Evolutionary conservation across 2,329 filamentous ascomycete genomes (phyloP).

Genomic region (Escovopsis weberi): DNA sequence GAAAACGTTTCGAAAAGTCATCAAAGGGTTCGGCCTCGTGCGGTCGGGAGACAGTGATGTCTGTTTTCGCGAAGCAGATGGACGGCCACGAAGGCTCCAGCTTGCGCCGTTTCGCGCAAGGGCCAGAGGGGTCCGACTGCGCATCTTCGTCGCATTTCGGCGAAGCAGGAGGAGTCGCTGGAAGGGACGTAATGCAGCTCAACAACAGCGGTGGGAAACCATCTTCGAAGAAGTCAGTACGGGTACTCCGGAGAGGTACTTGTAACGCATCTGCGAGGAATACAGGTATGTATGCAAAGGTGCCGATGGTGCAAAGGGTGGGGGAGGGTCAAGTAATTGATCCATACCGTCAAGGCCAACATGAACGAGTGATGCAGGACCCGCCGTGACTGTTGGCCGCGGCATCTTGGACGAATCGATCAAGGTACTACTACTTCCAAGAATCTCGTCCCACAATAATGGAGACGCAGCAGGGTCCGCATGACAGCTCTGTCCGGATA

Average conservation of each 20-base stretch:
- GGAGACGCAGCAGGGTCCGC: too few relatives aligned
- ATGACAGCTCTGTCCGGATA: too few relatives aligned
- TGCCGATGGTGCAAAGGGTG: not conserved
- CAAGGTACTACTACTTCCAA: too few relatives aligned
- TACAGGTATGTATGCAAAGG: too few relatives aligned
- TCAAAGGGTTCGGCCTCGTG: slow-evolving; percentile 6
- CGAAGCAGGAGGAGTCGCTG: not conserved
- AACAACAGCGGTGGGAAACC: not conserved
- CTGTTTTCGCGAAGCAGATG: slow-evolving; percentile 13
- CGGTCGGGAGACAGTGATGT: slow-evolving; percentile 14
- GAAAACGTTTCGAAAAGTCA: slow-evolving; percentile 3
- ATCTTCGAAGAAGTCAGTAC: not conserved
- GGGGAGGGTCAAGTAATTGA: too few relatives aligned
- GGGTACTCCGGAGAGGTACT: too few relatives aligned
- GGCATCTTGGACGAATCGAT: not conserved
- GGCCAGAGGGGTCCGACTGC: slow-evolving; percentile 3
- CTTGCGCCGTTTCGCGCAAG: slow-evolving; percentile 19
- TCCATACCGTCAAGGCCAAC: not conserved
- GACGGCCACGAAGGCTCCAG: slow-evolving; percentile 4
- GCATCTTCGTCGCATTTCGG: not conserved
- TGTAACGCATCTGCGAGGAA: too few relatives aligned
- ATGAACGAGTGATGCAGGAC: not conserved
- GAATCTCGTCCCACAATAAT: too few relatives aligned
- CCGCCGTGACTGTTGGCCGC: not conserved
- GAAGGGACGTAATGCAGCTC: slow-evolving; percentile 1